Evolutionary conservation across 2,329 filamentous ascomycete species (phyloP).

Genomic region (Erysiphe neolycopersici): DNA sequence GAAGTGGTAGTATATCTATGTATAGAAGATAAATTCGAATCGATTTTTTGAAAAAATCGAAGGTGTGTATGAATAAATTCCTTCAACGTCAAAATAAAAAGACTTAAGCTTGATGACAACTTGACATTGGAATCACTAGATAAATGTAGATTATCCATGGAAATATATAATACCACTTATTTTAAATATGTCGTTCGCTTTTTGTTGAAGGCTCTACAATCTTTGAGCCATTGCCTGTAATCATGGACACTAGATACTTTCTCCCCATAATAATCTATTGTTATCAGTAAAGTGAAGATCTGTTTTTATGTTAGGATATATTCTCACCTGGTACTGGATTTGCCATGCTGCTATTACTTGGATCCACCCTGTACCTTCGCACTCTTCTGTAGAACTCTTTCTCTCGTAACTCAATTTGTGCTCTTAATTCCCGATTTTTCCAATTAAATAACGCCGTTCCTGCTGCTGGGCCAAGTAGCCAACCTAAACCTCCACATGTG

Average conservation of each 20-base stretch:
- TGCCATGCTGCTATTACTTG: conserved; percentile 60
- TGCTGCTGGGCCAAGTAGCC: conserved; percentile 62
- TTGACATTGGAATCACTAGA: too few species aligned
- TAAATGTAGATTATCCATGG: too few species aligned
- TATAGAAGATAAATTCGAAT: background rate
- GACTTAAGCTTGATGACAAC: too few species aligned
- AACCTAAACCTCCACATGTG: conserved; percentile 54
- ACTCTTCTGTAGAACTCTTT: conserved; percentile 79
- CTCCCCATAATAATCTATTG: conserved; percentile 75
- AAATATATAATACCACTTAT: background rate
- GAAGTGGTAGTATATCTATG: background rate
- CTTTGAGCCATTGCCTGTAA: conserved; percentile 89
- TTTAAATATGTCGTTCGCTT: conserved; percentile 23
- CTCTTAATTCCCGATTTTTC: conserved; percentile 41
- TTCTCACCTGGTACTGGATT: conserved; percentile 37
- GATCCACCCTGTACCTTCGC: conserved; percentile 79
- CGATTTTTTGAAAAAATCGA: too few species aligned
- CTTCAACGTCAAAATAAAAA: too few species aligned
- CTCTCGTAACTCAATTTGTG: conserved; percentile 67
- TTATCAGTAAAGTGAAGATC: conserved; percentile 37
- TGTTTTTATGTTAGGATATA: background rate
- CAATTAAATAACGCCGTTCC: conserved; percentile 59
- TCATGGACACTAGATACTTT: conserved; percentile 85
- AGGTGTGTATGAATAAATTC: too few species aligned
- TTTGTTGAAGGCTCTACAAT: conserved; percentile 90